Evolutionary conservation across 139 green algal species (phyloP), one percentile per base, ranked within the genome.

Genomic region (Volvox reticuliferus): DNA sequence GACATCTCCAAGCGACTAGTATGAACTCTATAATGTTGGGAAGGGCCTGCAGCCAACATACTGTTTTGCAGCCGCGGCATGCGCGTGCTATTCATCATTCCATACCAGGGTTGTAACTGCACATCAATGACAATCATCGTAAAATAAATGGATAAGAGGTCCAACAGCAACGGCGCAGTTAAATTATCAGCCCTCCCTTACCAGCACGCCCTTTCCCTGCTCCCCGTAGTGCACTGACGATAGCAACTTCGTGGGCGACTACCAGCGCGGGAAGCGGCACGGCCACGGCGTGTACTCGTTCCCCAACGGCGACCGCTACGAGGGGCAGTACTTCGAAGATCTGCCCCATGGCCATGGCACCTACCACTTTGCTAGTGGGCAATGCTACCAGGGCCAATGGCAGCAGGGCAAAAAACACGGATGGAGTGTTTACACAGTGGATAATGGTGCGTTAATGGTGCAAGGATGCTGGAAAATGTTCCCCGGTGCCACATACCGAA

Each of bases 341-440:
- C 92, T 95, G 69, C 88, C 93, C 35, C 94, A 96, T 82, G 95
- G 95, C 55, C 82, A 94, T 80, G 95, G 95, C 71, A 93, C 96
- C 81, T 97, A 97, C 79, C 67, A 93, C n/a, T 97, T 97, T 91
- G 91, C 93, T 22, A 94, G 87, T 19, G 95, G 95, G 18, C 95
- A 97, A 88, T 92, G 91, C 65, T 97, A 97, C 90, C 93, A 97
- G 91, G 95, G 95, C 9, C 88, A 96, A 86, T 97, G 95, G 95
- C 82, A 93, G 30, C 76, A 91, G 21, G 95, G 95, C 68, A 95
- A 96, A 91, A 97, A 97, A 93, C 95, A 97, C 84, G 95, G 95
- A 67, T 96, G 94, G 94, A 94, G 93, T 84, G 90, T 96, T 16
- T 96, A 97, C 92, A 97, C 95, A 0, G 93, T 96, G 21, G 93